Percentiles rank a stretch among this genome's conserved stretches.
phyloP scores from a whole-genome alignment of 129 eudicot genomes.

The Smallanthus sonchifolius region DNA sequence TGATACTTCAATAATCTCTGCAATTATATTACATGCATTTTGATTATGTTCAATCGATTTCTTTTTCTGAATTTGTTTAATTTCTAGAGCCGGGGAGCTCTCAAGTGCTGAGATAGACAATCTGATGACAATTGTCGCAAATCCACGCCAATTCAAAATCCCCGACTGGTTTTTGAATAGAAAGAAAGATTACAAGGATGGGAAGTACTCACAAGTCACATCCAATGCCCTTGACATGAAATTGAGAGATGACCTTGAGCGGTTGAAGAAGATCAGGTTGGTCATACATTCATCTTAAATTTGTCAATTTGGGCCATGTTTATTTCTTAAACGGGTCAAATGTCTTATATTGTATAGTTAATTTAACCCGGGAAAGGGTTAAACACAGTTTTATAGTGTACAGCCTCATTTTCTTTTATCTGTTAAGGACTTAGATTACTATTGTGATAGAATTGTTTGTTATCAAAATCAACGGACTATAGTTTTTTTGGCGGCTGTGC shows the following conservation, averaged over 20 bases:
- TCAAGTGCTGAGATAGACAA: conserved; percentile 53
- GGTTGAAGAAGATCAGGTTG: conserved; percentile 71
- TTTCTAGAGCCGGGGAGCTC: conserved; percentile 56
- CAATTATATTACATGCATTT: not conserved
- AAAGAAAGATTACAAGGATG: conserved; percentile 77
- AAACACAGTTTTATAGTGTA: not conserved
- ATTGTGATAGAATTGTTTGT: no score
- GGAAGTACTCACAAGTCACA: conserved; percentile 59
- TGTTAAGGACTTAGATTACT: not conserved
- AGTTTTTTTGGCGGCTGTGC: no score
- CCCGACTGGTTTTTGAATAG: conserved; percentile 75
- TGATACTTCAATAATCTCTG: not conserved
- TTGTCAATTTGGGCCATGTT: not conserved
- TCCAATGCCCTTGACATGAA: conserved; percentile 77
- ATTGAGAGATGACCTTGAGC: conserved; percentile 73
- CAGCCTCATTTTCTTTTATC: not conserved
- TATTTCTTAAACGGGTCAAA: not conserved
- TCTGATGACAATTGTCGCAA: conserved; percentile 64
- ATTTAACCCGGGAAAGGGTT: not conserved
- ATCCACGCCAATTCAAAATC: conserved; percentile 74
- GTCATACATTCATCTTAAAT: not conserved
- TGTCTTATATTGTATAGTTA: not conserved
- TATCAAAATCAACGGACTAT: no score
- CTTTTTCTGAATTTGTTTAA: not conserved
- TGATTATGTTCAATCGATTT: not conserved